Evolutionary conservation across 768 basidiomycete genomes (phyloP).

Genomic region (Rhodotorula toruloides): DNA sequence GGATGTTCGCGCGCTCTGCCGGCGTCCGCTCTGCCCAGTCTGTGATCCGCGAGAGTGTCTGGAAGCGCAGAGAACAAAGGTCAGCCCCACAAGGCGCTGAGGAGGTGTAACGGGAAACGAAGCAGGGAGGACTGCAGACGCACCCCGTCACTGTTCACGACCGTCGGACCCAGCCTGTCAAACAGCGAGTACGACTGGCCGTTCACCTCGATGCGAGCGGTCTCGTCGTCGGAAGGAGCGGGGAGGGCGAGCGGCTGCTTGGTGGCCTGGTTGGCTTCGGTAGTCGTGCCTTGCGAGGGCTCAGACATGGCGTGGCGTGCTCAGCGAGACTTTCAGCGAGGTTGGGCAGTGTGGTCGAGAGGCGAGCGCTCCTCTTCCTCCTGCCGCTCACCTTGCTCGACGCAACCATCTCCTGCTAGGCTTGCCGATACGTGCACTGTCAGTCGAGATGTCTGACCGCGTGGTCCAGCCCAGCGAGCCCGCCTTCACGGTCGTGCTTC

Average conservation of each 20-base stretch:
- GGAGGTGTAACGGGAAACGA: too few species aligned
- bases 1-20: constrained; percentile 13
- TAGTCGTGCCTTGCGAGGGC: neutral
- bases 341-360: too few species aligned
- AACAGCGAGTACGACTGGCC: constrained; percentile 16
- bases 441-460: neutral
- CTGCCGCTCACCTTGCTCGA: too few species aligned
- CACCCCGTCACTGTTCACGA: constrained; percentile 32
- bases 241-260: constrained; percentile 21
- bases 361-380: too few species aligned
- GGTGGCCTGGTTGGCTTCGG: neutral
- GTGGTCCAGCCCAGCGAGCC: neutral
- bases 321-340: neutral
- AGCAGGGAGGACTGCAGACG: neutral
- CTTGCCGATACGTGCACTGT: too few species aligned
- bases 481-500: neutral
- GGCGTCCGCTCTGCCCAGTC: constrained; percentile 22
- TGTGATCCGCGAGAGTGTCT: constrained; percentile 36
- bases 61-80: neutral
- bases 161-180: constrained; percentile 24
- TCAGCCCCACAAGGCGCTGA: too few species aligned
- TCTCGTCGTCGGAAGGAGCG: constrained; percentile 2
- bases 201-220: constrained; percentile 26
- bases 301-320: neutral
- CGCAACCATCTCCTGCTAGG: too few species aligned